A percentile compares a stretch with the other conserved stretches of the same genome.
phyloP scores from a whole-genome alignment of 331 rosid species.

The Erythrophleum ivorense region DNA sequence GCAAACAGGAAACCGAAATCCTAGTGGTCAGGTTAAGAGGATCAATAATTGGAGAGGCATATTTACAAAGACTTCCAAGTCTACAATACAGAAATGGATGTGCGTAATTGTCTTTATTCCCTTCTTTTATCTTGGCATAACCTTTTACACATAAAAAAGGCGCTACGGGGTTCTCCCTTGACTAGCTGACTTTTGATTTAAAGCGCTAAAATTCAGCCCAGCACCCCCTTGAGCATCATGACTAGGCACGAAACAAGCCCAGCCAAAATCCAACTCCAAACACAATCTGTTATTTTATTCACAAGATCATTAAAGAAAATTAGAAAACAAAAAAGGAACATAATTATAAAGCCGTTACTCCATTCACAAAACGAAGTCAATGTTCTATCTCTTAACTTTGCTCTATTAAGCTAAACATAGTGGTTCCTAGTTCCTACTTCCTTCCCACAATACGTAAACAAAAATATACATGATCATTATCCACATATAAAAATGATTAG shows the following conservation, averaged over 20 bases:
- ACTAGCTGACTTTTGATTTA: not conserved
- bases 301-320: not conserved
- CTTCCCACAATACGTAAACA: not conserved
- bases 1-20: not conserved
- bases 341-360: not conserved
- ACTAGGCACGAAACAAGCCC: slow-evolving; percentile 29
- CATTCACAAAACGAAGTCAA: too few relatives aligned
- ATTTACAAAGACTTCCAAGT: not conserved
- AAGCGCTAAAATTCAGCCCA: slow-evolving; percentile 22
- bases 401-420: not conserved
- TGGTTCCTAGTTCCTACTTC: not conserved
- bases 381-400: too few relatives aligned
- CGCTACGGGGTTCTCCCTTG: not conserved
- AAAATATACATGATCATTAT: not conserved
- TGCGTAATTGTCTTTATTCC: not conserved
- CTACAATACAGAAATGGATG: not conserved
- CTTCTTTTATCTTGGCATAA: not conserved
- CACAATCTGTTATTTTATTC: slow-evolving; percentile 36
- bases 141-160: not conserved
- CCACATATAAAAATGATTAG: not conserved
- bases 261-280: slow-evolving; percentile 42
- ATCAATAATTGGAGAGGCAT: not conserved
- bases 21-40: not conserved
- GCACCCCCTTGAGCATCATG: not conserved
- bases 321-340: not conserved